Evolutionary conservation across 2,329 filamentous ascomycete species (phyloP).

Genomic region (Xylaria sp.): DNA sequence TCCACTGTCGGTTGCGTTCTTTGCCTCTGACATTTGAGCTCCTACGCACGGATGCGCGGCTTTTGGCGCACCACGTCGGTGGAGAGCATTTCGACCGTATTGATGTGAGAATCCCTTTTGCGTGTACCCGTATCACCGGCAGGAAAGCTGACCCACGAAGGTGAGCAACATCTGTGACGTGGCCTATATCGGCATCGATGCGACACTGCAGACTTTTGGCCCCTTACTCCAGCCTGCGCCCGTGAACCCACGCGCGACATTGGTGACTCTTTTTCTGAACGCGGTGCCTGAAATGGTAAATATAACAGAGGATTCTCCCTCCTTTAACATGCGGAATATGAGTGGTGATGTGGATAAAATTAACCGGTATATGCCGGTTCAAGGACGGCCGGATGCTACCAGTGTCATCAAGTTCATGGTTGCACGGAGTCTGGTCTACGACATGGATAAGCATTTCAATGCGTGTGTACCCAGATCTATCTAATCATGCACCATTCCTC

Average conservation of each 20-base stretch:
- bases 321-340: too few relatives aligned
- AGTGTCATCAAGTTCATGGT: neutral
- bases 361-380: neutral
- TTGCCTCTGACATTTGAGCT: neutral
- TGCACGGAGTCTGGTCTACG: neutral
- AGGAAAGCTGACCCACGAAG: neutral
- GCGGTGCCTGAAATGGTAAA: slow-evolving; percentile 3
- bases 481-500: neutral
- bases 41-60: neutral
- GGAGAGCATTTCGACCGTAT: slow-evolving; percentile 11
- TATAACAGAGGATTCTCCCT: neutral
- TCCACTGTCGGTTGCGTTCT: slow-evolving; percentile 5
- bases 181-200: neutral
- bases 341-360: neutral
- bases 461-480: neutral
- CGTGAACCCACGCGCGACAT: slow-evolving; percentile 12
- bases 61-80: neutral
- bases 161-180: slow-evolving; percentile 7
- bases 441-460: slow-evolving; percentile 18
- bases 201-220: slow-evolving; percentile 1
- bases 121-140: neutral
- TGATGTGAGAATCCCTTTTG: slow-evolving; percentile 3
- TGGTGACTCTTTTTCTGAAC: slow-evolving; percentile 11
- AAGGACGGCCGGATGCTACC: neutral
- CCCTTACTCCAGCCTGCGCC: slow-evolving; percentile 4